Evolutionary conservation across 805 yeast species (phyloP).

Genomic region (Wickerhamomyces ciferrii): DNA sequence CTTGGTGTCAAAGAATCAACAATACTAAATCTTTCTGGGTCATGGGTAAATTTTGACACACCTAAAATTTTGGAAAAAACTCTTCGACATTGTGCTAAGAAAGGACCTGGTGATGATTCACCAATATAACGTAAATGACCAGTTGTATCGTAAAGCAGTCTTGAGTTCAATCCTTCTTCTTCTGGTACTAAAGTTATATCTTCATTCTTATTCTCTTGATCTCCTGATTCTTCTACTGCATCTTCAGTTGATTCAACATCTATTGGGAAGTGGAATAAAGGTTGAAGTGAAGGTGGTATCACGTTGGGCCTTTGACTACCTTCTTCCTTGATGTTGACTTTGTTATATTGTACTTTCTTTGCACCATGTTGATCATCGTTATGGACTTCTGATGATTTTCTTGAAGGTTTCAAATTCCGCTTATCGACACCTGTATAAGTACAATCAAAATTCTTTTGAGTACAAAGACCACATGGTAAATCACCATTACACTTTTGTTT

Average conservation of each 20-base stretch:
- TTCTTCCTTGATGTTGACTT: neutral
- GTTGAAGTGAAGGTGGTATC: slow-evolving; percentile 15
- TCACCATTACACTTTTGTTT: slow-evolving; percentile 31
- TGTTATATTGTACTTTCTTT: no score
- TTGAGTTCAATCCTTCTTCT: slow-evolving; percentile 19
- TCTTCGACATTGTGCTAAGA: slow-evolving; percentile 34
- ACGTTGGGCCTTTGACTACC: neutral
- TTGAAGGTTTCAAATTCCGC: slow-evolving; percentile 17
- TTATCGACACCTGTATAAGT: slow-evolving; percentile 22
- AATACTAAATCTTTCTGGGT: slow-evolving; percentile 30
- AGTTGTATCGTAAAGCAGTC: slow-evolving; percentile 28
- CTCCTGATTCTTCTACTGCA: slow-evolving; percentile 7
- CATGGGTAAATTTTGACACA: slow-evolving; percentile 29
- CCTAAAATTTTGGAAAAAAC: slow-evolving; percentile 29
- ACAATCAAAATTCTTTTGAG: slow-evolving; percentile 25
- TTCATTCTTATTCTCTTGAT: slow-evolving; percentile 3
- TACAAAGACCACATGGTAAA: slow-evolving; percentile 31
- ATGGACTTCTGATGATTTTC: neutral
- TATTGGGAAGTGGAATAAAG: slow-evolving; percentile 14
- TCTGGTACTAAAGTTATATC: slow-evolving; percentile 4
- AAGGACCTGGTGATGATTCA: slow-evolving; percentile 36
- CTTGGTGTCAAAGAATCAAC: slow-evolving; percentile 23
- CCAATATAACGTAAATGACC: slow-evolving; percentile 35
- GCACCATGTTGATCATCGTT: neutral
- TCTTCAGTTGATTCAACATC: slow-evolving; percentile 8